These are phyloP conservation scores for Jatropha curcas DNA, from an alignment of 345 rosid genomes.

Conservation along the genomic window DNA sequence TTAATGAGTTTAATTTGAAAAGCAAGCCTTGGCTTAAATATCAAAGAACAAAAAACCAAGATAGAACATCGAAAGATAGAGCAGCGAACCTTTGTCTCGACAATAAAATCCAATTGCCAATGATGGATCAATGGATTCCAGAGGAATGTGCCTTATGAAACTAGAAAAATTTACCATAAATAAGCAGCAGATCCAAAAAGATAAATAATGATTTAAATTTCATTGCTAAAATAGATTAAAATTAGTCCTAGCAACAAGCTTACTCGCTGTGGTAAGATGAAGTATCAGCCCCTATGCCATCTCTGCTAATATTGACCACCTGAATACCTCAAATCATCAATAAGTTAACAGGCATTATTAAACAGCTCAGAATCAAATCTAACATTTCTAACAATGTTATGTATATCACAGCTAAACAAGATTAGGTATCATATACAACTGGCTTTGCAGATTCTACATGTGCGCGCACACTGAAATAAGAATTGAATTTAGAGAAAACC, in stretches of 20 bases:
- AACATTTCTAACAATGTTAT: not conserved
- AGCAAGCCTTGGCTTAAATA: not conserved
- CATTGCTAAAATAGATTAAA: not conserved
- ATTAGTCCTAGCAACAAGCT: conserved; percentile 26
- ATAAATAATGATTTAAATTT: not conserved
- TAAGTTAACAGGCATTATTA: not conserved
- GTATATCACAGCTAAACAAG: not conserved
- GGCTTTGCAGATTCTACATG: not conserved
- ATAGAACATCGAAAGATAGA: conserved; percentile 26
- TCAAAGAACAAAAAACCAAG: not conserved
- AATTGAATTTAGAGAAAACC: not conserved
- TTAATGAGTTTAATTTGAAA: not conserved
- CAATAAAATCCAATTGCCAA: conserved; percentile 92
- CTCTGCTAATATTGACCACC: conserved; percentile 58
- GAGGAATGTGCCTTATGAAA: conserved; percentile 53
- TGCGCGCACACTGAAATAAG: not conserved
- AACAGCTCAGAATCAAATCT: not conserved
- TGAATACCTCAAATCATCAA: conserved; percentile 24
- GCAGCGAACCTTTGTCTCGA: conserved; percentile 65
- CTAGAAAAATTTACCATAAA: conserved; percentile 41
- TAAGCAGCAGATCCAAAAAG: not conserved
- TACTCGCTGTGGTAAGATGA: conserved; percentile 86
- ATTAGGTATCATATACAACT: not conserved
- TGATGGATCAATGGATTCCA: conserved; percentile 83
- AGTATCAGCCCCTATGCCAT: conserved; percentile 64